These are phyloP conservation scores for Nothophaeocryptopus gaeumannii DNA, from an alignment of 2,329 filamentous ascomycete species.

Conservation along the genomic window DNA sequence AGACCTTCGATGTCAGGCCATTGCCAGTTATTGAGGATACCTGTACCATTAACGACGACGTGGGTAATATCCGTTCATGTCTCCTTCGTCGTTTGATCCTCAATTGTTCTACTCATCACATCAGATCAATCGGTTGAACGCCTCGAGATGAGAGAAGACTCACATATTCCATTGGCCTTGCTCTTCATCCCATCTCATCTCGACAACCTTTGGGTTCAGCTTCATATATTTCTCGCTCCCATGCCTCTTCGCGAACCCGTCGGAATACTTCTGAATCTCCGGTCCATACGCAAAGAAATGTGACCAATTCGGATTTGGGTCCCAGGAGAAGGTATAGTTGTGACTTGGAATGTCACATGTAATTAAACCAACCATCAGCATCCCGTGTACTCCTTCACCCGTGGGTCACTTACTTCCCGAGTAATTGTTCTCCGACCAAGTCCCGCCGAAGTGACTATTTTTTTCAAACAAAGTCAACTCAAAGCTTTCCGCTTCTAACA, in stretches of 20 bases:
- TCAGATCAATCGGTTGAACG: too few species aligned
- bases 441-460: constrained; percentile 23
- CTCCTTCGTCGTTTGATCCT: constrained; percentile 19
- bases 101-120: constrained; percentile 30
- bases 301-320: constrained; percentile 40
- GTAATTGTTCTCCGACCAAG: constrained; percentile 14
- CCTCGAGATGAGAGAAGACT: constrained; percentile 31
- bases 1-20: constrained; percentile 41
- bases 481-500: not conserved
- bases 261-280: constrained; percentile 48
- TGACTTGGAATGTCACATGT: constrained; percentile 46
- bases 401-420: too few species aligned
- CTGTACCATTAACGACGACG: not conserved
- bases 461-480: constrained; percentile 5
- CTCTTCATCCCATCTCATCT: constrained; percentile 44
- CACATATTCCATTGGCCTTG: constrained; percentile 34
- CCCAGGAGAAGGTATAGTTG: constrained; percentile 49
- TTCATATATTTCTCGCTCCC: constrained; percentile 44
- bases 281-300: constrained; percentile 43
- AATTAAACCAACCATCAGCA: too few species aligned
- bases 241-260: constrained; percentile 41
- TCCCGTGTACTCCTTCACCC: too few species aligned
- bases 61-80: constrained; percentile 1
- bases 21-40: constrained; percentile 39
- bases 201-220: constrained; percentile 41